Evolutionary conservation across 306 rosid genomes (phyloP).

Genomic region (Inga laurina): DNA sequence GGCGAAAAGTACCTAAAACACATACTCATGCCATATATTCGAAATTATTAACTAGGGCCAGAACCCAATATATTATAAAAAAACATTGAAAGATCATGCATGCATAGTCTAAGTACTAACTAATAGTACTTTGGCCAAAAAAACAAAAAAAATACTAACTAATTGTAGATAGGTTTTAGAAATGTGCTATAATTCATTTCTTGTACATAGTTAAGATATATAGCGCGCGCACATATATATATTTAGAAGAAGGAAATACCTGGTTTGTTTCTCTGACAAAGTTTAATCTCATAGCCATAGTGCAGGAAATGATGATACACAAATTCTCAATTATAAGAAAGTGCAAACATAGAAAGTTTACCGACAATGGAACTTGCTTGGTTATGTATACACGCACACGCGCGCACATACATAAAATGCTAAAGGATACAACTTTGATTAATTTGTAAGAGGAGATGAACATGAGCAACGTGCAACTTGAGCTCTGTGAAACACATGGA

Average conservation of each 20-base stretch:
- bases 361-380: background rate
- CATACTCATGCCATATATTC: background rate
- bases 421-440: background rate
- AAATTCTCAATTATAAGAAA: background rate
- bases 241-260: background rate
- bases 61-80: no score
- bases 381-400: background rate
- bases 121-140: no score
- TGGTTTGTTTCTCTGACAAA: background rate
- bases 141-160: no score
- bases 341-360: background rate
- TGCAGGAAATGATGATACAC: background rate
- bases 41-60: no score
- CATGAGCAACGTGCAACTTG: background rate
- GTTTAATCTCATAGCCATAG: background rate
- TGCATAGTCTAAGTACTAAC: no score
- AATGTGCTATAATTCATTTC: no score
- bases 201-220: background rate
- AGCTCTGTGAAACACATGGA: background rate
- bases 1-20: conserved; percentile 28
- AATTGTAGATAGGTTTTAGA: no score
- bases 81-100: no score
- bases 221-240: background rate
- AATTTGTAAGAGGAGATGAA: background rate
- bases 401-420: background rate